Conservation (phyloP, 805 yeast species). For the Starmerella davenportii region DNA sequence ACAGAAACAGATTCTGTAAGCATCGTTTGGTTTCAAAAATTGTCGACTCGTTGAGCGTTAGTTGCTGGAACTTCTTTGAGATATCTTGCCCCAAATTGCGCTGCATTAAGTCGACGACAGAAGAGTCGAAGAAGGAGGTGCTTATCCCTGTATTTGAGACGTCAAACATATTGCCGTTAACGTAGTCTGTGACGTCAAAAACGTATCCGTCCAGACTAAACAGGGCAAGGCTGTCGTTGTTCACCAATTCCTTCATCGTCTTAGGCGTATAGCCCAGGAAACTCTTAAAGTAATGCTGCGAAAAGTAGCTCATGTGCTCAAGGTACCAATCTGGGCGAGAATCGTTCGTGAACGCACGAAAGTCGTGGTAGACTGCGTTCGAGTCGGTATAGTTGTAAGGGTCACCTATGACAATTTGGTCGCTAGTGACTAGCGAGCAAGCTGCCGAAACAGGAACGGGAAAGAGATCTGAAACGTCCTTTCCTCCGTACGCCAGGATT, state of each 20-base stretch:
- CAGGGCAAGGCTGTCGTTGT: constrained; percentile 15
- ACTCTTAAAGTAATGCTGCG: constrained; percentile 22
- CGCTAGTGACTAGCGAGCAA: constrained; percentile 22
- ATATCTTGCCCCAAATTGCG: constrained; percentile 24
- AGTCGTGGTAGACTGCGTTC: constrained; percentile 27
- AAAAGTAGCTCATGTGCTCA: constrained; percentile 24
- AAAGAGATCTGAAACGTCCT: constrained; percentile 23
- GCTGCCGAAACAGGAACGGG: constrained; percentile 27
- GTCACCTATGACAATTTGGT: constrained; percentile 20
- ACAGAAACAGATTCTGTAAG: constrained; percentile 25
- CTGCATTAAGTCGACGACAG: constrained; percentile 22
- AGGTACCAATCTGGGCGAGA: constrained; percentile 29
- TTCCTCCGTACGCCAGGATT: constrained; percentile 25
- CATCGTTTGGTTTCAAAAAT: constrained; percentile 21
- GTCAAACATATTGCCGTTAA: constrained; percentile 22
- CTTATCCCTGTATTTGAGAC: constrained; percentile 3
- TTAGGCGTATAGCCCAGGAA: constrained; percentile 25
- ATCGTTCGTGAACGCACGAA: constrained; percentile 24
- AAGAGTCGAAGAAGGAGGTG: constrained; percentile 19
- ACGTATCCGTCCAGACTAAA: constrained; percentile 25
- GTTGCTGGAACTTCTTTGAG: constrained; percentile 17
- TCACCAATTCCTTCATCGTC: constrained; percentile 17
- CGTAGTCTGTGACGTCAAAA: constrained; percentile 25
- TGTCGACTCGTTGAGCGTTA: constrained; percentile 16
- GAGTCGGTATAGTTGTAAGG: constrained; percentile 24